These are phyloP conservation scores for Fusarium sp. DNA, from an alignment of 2,329 filamentous ascomycete species.

Conservation along the genomic window DNA sequence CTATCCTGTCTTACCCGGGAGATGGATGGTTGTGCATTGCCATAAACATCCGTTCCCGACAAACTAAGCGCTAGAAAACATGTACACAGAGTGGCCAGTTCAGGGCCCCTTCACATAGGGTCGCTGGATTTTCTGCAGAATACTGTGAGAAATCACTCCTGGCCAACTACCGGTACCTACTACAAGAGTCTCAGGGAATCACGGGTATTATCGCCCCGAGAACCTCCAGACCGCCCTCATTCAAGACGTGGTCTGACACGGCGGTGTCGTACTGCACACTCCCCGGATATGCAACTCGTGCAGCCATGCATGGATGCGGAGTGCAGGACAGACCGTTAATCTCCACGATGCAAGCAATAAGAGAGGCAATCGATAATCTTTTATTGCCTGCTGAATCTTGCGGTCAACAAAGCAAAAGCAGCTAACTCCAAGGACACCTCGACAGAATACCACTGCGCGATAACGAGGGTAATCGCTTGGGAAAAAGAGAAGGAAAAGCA, in stretches of 20 bases:
- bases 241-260: constrained; percentile 16
- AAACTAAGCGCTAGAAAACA: constrained; percentile 14
- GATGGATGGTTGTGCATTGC: neutral
- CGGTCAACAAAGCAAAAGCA: constrained; percentile 18
- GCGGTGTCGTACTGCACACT: constrained; percentile 23
- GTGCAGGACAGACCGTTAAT: constrained; percentile 26
- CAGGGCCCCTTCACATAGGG: neutral
- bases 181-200: neutral
- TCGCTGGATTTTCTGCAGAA: neutral
- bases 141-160: constrained; percentile 1
- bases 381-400: constrained; percentile 24
- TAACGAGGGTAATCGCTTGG: neutral
- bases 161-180: constrained; percentile 1
- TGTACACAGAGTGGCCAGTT: neutral
- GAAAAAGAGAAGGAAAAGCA: constrained; percentile 28
- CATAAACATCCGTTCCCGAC: neutral
- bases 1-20: neutral
- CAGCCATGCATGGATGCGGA: constrained; percentile 30
- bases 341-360: constrained; percentile 28
- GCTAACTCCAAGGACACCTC: neutral
- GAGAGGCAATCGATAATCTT: constrained; percentile 22
- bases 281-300: constrained; percentile 20
- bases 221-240: constrained; percentile 36
- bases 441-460: neutral
- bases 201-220: constrained; percentile 26